phyloP scores from a whole-genome alignment of 768 basidiomycete species.

The Lactarius evosmus region DNA sequence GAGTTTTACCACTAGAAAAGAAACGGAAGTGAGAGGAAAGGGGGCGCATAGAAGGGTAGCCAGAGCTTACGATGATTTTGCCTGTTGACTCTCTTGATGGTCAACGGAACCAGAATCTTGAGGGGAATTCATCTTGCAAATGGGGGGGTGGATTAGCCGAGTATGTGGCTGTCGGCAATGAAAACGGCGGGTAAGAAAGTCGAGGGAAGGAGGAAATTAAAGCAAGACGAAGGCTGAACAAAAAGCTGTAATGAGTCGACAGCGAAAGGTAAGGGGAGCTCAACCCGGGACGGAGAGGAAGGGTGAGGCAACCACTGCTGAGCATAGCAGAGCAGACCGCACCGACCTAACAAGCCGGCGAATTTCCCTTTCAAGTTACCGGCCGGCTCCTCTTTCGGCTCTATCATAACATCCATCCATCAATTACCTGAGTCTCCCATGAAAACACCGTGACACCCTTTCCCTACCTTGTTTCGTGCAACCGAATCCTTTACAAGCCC shows the following conservation, averaged over 20 bases:
- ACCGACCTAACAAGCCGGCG: conserved; percentile 18
- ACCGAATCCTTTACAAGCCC: not conserved
- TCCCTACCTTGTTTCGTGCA: not conserved
- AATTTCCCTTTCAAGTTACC: conserved; percentile 28
- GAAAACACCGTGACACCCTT: not conserved
- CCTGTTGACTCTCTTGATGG: conserved; percentile 24
- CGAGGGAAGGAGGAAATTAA: not conserved
- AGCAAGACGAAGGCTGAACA: not conserved
- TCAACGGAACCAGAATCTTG: conserved; percentile 10
- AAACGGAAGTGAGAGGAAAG: not conserved
- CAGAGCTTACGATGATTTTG: conserved; percentile 23
- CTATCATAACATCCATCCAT: not conserved
- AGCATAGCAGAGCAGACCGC: conserved; percentile 1
- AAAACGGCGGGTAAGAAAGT: not conserved
- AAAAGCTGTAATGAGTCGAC: not conserved
- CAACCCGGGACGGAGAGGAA: conserved; percentile 1
- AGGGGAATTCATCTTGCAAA: conserved; percentile 17
- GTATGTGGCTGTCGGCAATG: conserved; percentile 5
- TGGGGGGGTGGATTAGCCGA: conserved; percentile 3
- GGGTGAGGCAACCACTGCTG: conserved; percentile 3
- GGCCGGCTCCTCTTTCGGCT: conserved; percentile 21
- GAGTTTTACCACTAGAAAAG: conserved; percentile 38
- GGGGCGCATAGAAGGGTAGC: not conserved
- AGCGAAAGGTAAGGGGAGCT: not conserved
- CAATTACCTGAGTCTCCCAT: not conserved